These are phyloP conservation scores for Syzygium grande DNA, from an alignment of 345 rosid genomes.

Conservation along the genomic window DNA sequence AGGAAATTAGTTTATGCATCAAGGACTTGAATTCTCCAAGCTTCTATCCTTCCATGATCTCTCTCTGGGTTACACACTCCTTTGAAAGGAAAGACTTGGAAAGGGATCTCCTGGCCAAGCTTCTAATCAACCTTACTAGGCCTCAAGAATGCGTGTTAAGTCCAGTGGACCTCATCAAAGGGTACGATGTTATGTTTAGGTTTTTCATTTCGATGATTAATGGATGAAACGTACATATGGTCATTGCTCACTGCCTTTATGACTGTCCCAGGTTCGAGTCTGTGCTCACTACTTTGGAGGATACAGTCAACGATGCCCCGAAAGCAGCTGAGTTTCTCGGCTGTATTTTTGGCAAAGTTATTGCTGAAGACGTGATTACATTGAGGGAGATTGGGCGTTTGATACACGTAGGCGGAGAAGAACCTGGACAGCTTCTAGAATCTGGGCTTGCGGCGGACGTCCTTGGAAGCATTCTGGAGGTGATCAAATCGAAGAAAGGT, in stretches of 20 bases:
- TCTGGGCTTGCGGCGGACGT: constrained; percentile 81
- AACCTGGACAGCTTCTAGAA: constrained; percentile 41
- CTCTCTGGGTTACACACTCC: constrained; percentile 88
- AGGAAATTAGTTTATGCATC: constrained; percentile 78
- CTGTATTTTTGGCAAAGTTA: constrained; percentile 43
- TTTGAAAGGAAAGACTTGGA: constrained; percentile 93
- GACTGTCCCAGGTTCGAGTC: constrained; percentile 50
- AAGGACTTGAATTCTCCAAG: constrained; percentile 70
- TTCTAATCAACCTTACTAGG: constrained; percentile 58
- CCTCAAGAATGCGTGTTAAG: constrained; percentile 40
- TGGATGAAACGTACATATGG: background rate
- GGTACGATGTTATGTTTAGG: constrained; percentile 28
- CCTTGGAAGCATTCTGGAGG: constrained; percentile 66
- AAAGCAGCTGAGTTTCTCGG: constrained; percentile 88
- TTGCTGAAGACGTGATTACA: constrained; percentile 36
- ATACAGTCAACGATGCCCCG: constrained; percentile 87
- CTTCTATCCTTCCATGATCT: constrained; percentile 82
- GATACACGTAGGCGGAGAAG: constrained; percentile 67
- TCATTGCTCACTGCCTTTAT: background rate
- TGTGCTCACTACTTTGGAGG: constrained; percentile 68
- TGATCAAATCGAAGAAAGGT: constrained; percentile 50
- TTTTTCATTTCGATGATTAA: background rate
- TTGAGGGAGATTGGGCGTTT: constrained; percentile 53
- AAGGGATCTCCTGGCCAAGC: constrained; percentile 74
- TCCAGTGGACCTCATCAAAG: constrained; percentile 50